These are phyloP conservation scores for Pseudevernia furfuracea DNA, from an alignment of 495 filamentous ascomycete species.

Conservation along the genomic window DNA sequence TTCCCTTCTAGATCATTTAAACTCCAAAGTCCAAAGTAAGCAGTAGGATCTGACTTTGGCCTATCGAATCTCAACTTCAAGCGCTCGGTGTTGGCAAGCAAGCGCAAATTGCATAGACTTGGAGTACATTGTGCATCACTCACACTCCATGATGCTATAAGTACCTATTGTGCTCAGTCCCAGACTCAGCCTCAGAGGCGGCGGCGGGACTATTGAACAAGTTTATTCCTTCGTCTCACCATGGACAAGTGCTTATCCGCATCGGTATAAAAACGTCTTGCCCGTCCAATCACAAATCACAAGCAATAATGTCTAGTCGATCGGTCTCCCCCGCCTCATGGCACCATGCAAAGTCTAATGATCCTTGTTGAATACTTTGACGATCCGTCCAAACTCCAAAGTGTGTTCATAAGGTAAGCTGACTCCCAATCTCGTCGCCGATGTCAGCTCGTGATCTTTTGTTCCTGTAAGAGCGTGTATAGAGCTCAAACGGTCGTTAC, in stretches of 20 bases:
- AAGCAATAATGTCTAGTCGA: neutral
- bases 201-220: neutral
- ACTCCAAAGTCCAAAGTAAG: neutral
- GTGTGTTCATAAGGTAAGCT: neutral
- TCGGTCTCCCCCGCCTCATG: neutral
- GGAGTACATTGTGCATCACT: no score
- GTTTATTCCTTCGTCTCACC: neutral
- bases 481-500: neutral
- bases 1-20: no score
- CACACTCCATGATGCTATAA: neutral
- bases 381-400: neutral
- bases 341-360: neutral
- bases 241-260: neutral
- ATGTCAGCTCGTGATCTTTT: neutral
- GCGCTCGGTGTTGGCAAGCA: neutral
- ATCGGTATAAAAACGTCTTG: neutral
- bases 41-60: neutral
- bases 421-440: neutral
- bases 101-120: no score
- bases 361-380: neutral
- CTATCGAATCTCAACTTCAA: neutral
- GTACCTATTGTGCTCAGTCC: no score
- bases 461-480: neutral
- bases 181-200: neutral
- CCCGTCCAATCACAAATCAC: neutral